Base-by-base conservation (phyloP, 208 protist genomes). In the Leishmania turanica region DNA sequence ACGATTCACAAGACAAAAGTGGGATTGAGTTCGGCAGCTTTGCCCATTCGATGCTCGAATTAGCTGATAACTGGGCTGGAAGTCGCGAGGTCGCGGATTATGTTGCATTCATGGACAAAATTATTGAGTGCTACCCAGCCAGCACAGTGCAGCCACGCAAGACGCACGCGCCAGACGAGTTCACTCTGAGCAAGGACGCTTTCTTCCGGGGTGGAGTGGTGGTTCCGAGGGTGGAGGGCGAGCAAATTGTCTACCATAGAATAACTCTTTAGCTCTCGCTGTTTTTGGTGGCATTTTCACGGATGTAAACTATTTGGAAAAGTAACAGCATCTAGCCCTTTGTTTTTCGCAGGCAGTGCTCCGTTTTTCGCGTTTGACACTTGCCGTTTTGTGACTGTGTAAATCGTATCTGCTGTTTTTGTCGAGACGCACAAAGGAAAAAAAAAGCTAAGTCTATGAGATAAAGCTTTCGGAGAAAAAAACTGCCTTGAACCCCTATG, bases 41-140 rank as follows among this genome's bases (percentile, higher is more conserved):
- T 80, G 86, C 86, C 19, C 51, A 90, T 56, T 93, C 89, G 0
- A 91, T 95, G 82, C 85, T 97, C 17, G 91, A 97, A 78, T 72
- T 95, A 24, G 92, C 88, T 0, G 93, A 97, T 58, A 97, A 97
- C 66, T 97, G 92, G 91, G 91, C 89, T 0, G 77, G 47, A 15
- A 83, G 85, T 42, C 74, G 93, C 19, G 68, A 79, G 7, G 54
- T 82, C 0, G 66, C 84, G 0, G 91, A 94, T 68, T 93, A 85
- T 77, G 85, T 88, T 64, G 77, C 77, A 13, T 87, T 81, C 37
- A 64, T 71, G n/a, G 74, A 65, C 13, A 42, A 58, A 34, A 77
- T 82, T 51, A 82, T 80, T 13, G 77, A 75, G 21, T 75, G 74
- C 19, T 84, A 68, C 68, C 40, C 68, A 2, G 51, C 45, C 27